phyloP scores from a whole-genome alignment of 2,329 filamentous ascomycete genomes.

The Aspergillus awamori region DNA sequence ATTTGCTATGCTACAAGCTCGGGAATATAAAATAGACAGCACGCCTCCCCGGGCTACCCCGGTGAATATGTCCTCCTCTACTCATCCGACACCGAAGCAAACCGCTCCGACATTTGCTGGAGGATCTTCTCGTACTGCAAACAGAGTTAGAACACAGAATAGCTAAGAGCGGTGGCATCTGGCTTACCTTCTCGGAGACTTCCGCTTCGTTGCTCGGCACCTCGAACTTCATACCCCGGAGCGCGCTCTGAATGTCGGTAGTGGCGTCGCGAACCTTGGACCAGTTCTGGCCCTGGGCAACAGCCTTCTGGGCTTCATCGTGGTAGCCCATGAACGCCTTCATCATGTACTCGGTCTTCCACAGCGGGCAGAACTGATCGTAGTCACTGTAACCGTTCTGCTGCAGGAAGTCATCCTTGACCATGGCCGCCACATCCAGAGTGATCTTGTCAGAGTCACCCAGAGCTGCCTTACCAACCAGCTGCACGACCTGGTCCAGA shows the following conservation, averaged over 20 bases:
- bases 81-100: constrained; percentile 93
- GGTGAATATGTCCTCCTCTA: constrained; percentile 50
- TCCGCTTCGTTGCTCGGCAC: constrained; percentile 79
- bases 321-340: constrained; percentile 98
- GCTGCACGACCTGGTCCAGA: constrained; percentile 95
- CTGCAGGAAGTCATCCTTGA: constrained; percentile 99
- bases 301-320: constrained; percentile 94
- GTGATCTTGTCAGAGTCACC: constrained; percentile 99
- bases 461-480: constrained; percentile 95
- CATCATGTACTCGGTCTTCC: constrained; percentile 99
- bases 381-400: constrained; percentile 99
- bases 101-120: constrained; percentile 94
- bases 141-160: constrained; percentile 42
- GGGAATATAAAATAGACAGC: constrained; percentile 22
- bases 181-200: constrained; percentile 77
- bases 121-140: constrained; percentile 85
- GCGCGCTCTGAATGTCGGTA: constrained; percentile 77
- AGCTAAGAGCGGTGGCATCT: neutral
- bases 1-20: constrained; percentile 40
- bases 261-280: constrained; percentile 90
- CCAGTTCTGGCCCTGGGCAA: constrained; percentile 90
- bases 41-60: neutral
- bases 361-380: constrained; percentile 97
- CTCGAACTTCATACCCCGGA: constrained; percentile 97
- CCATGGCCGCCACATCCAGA: constrained; percentile 81